Percentiles rank a stretch among this genome's conserved stretches.
These are phyloP conservation scores for Phyllosticta paracitricarpa DNA, from an alignment of 2,329 filamentous ascomycete species.

Conservation along the genomic window DNA sequence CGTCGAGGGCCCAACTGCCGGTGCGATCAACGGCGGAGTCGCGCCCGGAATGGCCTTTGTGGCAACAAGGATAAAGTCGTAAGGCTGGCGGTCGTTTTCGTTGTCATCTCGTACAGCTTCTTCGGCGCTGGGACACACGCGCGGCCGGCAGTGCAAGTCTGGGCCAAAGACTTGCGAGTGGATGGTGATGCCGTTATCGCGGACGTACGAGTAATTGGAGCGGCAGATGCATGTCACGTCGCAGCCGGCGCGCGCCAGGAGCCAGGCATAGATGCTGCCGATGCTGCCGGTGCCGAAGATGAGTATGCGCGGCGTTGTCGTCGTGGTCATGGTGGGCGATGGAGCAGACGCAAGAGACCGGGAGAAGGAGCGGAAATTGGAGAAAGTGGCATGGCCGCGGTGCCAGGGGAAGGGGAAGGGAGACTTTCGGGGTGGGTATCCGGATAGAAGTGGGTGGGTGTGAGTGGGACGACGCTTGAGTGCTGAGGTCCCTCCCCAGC, in stretches of 20 bases:
- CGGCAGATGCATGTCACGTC: slow-evolving; percentile 36
- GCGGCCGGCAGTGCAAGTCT: slow-evolving; percentile 27
- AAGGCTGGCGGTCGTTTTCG: slow-evolving; percentile 16
- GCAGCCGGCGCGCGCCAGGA: slow-evolving; percentile 28
- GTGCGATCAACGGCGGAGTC: slow-evolving; percentile 27
- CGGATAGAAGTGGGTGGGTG: neutral
- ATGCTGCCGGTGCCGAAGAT: slow-evolving; percentile 36
- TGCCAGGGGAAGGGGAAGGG: neutral
- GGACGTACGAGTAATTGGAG: slow-evolving; percentile 35
- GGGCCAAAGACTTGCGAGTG: slow-evolving; percentile 12
- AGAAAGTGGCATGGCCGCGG: neutral
- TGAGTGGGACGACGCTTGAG: neutral
- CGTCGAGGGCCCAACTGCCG: slow-evolving; percentile 34
- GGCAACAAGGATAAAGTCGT: slow-evolving; percentile 40
- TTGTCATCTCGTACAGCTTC: slow-evolving; percentile 17
- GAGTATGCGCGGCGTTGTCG: slow-evolving; percentile 15
- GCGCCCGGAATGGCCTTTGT: slow-evolving; percentile 36
- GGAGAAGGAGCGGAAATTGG: neutral
- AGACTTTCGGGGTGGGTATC: neutral
- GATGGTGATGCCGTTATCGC: slow-evolving; percentile 31
- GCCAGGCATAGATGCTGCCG: slow-evolving; percentile 33
- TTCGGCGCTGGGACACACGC: slow-evolving; percentile 28
- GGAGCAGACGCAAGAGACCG: neutral
- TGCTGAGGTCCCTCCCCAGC: neutral
- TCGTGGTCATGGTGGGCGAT: neutral